Conservation (phyloP, 352 stramenopile genomes). For the Globisporangium alternatum region DNA sequence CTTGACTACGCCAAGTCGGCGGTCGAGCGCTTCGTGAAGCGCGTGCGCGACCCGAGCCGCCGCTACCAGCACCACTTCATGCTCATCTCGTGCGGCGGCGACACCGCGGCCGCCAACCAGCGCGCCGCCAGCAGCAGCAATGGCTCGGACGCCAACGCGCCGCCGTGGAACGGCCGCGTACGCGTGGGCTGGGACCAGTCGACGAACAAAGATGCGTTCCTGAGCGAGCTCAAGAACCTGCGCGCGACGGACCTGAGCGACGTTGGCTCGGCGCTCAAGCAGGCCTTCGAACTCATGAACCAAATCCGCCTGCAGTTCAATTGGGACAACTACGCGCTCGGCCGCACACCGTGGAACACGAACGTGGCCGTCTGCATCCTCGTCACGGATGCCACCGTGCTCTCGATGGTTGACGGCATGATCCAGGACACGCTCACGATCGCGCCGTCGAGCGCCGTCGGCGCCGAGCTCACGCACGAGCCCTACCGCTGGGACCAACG, state of each 20-base stretch:
- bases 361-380: constrained; percentile 81
- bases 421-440: constrained; percentile 75
- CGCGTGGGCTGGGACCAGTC: constrained; percentile 84
- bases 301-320: constrained; percentile 87
- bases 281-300: constrained; percentile 88
- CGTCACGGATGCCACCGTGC: constrained; percentile 74
- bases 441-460: constrained; percentile 59
- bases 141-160: not conserved
- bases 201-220: constrained; percentile 82
- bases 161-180: constrained; percentile 63
- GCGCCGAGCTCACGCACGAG: constrained; percentile 76
- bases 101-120: constrained; percentile 30
- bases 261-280: constrained; percentile 61
- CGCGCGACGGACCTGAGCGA: constrained; percentile 78
- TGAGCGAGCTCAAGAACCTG: constrained; percentile 82
- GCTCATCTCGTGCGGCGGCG: constrained; percentile 71
- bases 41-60: constrained; percentile 73
- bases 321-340: constrained; percentile 85
- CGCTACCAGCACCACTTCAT: constrained; percentile 90
- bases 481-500: constrained; percentile 86
- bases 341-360: constrained; percentile 77
- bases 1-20: constrained; percentile 88
- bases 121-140: constrained; percentile 3
- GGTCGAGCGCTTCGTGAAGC: constrained; percentile 87
- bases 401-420: constrained; percentile 65